Base-by-base conservation (phyloP, 2,329 filamentous ascomycete genomes). In the Diaporthe ampelina region DNA sequence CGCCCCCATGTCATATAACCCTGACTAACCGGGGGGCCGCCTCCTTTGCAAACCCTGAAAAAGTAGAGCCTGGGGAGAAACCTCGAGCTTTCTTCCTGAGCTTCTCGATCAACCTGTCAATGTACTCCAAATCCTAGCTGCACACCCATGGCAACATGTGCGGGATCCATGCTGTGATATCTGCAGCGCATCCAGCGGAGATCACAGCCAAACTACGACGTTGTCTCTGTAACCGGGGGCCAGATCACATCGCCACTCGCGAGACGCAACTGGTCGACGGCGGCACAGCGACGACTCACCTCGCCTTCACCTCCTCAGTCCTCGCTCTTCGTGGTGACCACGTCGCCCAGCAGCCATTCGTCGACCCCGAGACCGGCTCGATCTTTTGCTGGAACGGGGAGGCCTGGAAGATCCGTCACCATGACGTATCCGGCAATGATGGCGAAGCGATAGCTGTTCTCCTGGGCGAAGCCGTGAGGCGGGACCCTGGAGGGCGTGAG, bases 301-400 rank as follows among this genome's bases (percentile, higher is more conserved):
- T 96, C 75, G 88, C 86, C 21, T 93, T 97, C 79, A 89, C 91
- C 17, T 97, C 96, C 9, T 97, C 95, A 0, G 96, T 99, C 0
- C 89, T 98, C n/a, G 92, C 95, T 5, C 86, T 99, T n/a, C 91
- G 97, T 78, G 96, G 96, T 35, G 89, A 91, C 67, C 86, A 90
- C 76, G 81, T 97, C 67, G 90, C 92, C 9, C 81, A 84, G 45
- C 97, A 98, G 82, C 97, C 97, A 2, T 88, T 97, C 5, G 82
- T 88, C 56, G 89, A 93, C 77, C 50, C 80, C 3, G 76, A 78
- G 0, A 88, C 88, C 0, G 87, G 88, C 5, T 94, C 93, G 0
- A 86, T 94, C 0, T 87, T 99, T 2, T 98, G 96, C 87, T 99
- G 97, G 97, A 99, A 99, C 80, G 97, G 97, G 57, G 97, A 99